Evolutionary conservation across 192 early-diverging fungal genomes (phyloP), one percentile per base, ranked within the genome.

Genomic region (Chytriomyces sp.): DNA sequence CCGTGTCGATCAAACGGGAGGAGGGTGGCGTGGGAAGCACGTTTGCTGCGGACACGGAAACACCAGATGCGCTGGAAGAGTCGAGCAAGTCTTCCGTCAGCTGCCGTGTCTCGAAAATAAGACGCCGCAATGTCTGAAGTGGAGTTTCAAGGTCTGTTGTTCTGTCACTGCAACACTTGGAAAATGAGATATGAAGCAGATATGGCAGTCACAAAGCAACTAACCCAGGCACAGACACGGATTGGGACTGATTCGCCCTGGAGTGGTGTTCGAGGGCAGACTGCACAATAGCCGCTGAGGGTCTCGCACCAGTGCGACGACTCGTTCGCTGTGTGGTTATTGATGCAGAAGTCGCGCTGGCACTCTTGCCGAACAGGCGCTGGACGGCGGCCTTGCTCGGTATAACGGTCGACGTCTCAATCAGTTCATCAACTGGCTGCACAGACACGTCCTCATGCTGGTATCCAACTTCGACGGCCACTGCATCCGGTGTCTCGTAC

Each of bases 61-160:
- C 16, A 20, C 53, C 53, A 57, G 53, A 10, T 13, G 48, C 50
- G n/a, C 18, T 48, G 4, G 69, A 10, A n/a, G 67, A 11, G 24
- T 43, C 69, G 53, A 72, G 69, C 23, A 72, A 10, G 24, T 72
- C 69, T 10, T 23, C 26, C 9, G 45, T 45, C n/a, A 72, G 69
- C 35, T 72, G 50, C 20, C 48, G 3, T 13, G 69, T 72, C 53
- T 72, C 69, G 43, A 72, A 72, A 18, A 72, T n/a, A 11, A 72
- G 53, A 4, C 69, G 48, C 10, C 69, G 48, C 50, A 72, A 35
- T 11, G 57, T 72, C 53, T 72, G 69, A 16, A 72, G 35, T 23
- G 69, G 69, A 16, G 69, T 72, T 60, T 72, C 69, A 23, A 57
- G 53, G 20, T 57, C 16, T 13, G 13, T 20, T 57, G 53, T n/a